phyloP scores from a whole-genome alignment of 768 basidiomycete genomes.

The Daedaleopsis sinensis region DNA sequence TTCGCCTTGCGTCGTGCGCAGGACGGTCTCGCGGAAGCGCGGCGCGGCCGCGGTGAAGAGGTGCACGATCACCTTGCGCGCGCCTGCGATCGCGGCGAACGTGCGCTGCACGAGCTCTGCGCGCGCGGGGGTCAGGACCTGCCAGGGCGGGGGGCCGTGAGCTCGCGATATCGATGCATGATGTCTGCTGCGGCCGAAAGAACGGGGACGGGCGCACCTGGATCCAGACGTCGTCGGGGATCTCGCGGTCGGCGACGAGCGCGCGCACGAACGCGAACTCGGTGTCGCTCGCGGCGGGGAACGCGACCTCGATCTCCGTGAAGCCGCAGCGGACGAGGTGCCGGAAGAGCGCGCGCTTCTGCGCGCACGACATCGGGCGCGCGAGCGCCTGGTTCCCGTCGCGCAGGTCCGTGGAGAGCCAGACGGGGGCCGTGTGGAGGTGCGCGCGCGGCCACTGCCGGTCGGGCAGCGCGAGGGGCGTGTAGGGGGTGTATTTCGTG shows the following conservation, averaged over 20 bases:
- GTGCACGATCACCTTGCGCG: conserved; percentile 49
- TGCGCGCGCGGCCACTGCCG: conserved; percentile 92
- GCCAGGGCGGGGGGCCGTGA: not conserved
- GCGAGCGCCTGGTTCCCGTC: conserved; percentile 98
- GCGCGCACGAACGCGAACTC: conserved; percentile 60
- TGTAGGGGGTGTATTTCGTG: too few species aligned
- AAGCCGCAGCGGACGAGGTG: conserved; percentile 46
- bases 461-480: conserved; percentile 59
- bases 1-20: conserved; percentile 44
- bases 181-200: not conserved
- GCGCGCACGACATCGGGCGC: conserved; percentile 95
- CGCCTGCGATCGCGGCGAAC: conserved; percentile 43
- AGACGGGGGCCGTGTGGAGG: conserved; percentile 83
- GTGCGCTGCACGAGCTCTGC: conserved; percentile 44
- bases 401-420: conserved; percentile 95
- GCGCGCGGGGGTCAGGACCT: conserved; percentile 46
- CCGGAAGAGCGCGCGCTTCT: conserved; percentile 86
- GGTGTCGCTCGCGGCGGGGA: conserved; percentile 46
- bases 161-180: not conserved
- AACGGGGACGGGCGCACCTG: too few species aligned
- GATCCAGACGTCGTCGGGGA: conserved; percentile 45
- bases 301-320: conserved; percentile 58
- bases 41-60: conserved; percentile 48
- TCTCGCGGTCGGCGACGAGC: conserved; percentile 77
- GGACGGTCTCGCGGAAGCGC: conserved; percentile 49